A percentile compares a stretch with the other conserved stretches of the same genome.
These are phyloP conservation scores for Epichloe gansuensis DNA, from an alignment of 2,329 filamentous ascomycete species.

Conservation along the genomic window DNA sequence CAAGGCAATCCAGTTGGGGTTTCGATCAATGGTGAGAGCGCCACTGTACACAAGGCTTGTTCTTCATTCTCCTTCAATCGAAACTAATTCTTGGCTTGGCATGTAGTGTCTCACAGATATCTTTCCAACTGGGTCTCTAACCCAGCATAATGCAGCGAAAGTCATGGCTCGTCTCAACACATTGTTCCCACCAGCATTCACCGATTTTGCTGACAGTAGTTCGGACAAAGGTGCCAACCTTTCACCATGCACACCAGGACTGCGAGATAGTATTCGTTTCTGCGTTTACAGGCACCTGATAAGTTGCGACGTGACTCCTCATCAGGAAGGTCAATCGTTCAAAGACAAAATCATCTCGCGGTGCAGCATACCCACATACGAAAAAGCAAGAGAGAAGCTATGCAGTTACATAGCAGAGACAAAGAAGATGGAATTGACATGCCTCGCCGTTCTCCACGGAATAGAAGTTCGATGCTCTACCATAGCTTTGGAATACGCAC, in stretches of 20 bases:
- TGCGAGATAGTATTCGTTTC: slow-evolving; percentile 24
- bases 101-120: slow-evolving; percentile 3
- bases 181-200: slow-evolving; percentile 18
- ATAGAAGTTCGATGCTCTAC: slow-evolving; percentile 6
- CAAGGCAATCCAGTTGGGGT: slow-evolving; percentile 18
- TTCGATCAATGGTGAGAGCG: slow-evolving; percentile 19
- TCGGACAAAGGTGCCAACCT: slow-evolving; percentile 13
- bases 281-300: slow-evolving; percentile 22
- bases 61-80: background rate
- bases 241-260: slow-evolving; percentile 16
- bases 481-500: background rate
- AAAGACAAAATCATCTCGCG: slow-evolving; percentile 20
- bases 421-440: slow-evolving; percentile 21
- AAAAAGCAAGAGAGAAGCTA: slow-evolving; percentile 16
- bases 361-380: slow-evolving; percentile 20
- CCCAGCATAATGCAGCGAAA: slow-evolving; percentile 8
- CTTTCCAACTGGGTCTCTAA: slow-evolving; percentile 1
- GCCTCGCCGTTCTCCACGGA: slow-evolving; percentile 13
- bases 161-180: slow-evolving; percentile 25
- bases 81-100: background rate
- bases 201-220: slow-evolving; percentile 9
- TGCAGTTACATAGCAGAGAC: slow-evolving; percentile 20
- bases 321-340: slow-evolving; percentile 13
- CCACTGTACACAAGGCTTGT: background rate
- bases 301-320: slow-evolving; percentile 11